These are phyloP conservation scores for Suhomyces prunicola DNA, from an alignment of 805 yeast genomes.

Conservation along the genomic window DNA sequence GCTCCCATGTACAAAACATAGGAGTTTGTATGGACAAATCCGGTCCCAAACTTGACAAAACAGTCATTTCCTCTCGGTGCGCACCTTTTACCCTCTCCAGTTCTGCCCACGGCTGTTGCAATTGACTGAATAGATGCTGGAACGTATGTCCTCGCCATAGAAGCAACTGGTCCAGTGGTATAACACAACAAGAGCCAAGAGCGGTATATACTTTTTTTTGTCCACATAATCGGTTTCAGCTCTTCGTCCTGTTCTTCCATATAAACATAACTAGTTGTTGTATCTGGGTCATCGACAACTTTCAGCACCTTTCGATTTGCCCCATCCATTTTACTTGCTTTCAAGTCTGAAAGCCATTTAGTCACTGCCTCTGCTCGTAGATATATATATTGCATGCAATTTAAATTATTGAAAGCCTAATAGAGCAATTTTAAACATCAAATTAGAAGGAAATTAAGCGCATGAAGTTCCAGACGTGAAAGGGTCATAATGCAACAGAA, in stretches of 20 bases:
- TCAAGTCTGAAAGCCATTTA: not conserved
- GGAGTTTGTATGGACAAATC: constrained; percentile 31
- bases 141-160: constrained; percentile 39
- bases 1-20: constrained; percentile 39
- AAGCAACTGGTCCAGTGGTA: constrained; percentile 41
- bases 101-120: constrained; percentile 29
- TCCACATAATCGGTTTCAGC: constrained; percentile 12
- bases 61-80: constrained; percentile 33
- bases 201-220: constrained; percentile 17
- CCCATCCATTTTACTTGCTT: not conserved
- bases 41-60: constrained; percentile 32
- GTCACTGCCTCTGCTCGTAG: not conserved
- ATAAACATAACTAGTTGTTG: not conserved
- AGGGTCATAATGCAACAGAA: not conserved
- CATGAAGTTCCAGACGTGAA: not conserved
- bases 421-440: not conserved
- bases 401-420: not conserved
- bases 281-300: not conserved
- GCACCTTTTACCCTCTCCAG: constrained; percentile 23
- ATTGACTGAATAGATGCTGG: constrained; percentile 40
- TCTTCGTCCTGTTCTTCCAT: not conserved
- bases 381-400: not conserved
- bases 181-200: constrained; percentile 40
- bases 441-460: not conserved
- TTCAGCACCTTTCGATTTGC: not conserved